Percentiles rank a stretch among this genome's conserved stretches.
Evolutionary conservation across 352 stramenopile species (phyloP).

Genomic region (Phytophthora capsici): DNA sequence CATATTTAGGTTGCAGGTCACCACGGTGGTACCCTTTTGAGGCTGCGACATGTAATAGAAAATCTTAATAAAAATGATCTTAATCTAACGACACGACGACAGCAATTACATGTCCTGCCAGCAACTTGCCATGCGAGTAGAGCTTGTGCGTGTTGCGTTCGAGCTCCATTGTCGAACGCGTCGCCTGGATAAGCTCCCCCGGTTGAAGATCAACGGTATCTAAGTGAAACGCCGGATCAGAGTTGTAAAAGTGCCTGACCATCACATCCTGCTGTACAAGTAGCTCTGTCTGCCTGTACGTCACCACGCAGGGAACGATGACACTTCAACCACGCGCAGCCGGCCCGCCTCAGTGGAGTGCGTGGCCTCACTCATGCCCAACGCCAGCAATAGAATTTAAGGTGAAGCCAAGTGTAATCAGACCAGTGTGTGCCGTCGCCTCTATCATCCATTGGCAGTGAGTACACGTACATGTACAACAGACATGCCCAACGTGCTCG

Average conservation of each 20-base stretch:
- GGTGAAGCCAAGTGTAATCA: background rate
- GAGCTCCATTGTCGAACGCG: background rate
- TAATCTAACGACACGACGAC: background rate
- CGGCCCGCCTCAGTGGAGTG: conserved; percentile 5
- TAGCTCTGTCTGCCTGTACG: conserved; percentile 18
- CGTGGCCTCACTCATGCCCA: background rate
- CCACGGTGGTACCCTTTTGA: conserved; percentile 31
- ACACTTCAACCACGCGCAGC: conserved; percentile 19
- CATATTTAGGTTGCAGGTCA: conserved; percentile 33
- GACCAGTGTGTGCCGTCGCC: background rate
- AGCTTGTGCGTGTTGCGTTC: too few species aligned
- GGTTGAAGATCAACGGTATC: conserved; percentile 1
- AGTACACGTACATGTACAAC: too few species aligned
- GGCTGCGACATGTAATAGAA: conserved; percentile 34
- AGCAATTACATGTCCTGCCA: conserved; percentile 5
- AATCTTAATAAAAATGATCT: conserved; percentile 4
- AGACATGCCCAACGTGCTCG: conserved; percentile 6
- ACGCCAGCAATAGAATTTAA: background rate
- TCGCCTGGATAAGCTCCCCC: too few species aligned
- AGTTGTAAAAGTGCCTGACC: background rate
- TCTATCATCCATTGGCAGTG: too few species aligned
- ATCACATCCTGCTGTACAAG: conserved; percentile 12
- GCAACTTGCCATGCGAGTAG: too few species aligned
- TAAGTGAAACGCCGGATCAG: conserved; percentile 16
- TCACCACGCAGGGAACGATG: conserved; percentile 2